Base-by-base conservation (phyloP, 2,329 filamentous ascomycete genomes). In the Cladorrhinum sp. region DNA sequence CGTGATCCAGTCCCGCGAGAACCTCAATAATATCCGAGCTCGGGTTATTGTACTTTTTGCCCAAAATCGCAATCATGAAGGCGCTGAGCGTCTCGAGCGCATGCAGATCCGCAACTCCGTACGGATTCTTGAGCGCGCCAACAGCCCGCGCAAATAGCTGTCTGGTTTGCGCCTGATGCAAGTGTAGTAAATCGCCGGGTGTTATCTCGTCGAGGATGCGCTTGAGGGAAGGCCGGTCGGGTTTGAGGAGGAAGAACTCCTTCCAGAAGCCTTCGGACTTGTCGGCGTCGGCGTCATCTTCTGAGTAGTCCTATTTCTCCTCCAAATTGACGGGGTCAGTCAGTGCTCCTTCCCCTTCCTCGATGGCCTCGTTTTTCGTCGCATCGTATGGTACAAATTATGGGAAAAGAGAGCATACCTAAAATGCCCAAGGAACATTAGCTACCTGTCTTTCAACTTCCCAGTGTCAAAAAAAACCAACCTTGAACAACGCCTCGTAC, bases 11-110 rank as follows among this genome's bases (percentile, higher is more conserved):
- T 5, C 95, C 95, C 3, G 93, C 91, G 54, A 99, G 82, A 33
- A 98, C 83, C 60, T 88, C 87, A 71, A 99, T 96, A 68, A 97
- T 90, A 75, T 98, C 95, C 55, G 95, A 95, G 74, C 92, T 97
- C 5, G 93, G 91, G 70, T 97, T 97, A 23, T 91, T 92, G 74
- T 96, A 99, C 73, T 89, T 92, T 77, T 98, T 99, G 61, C 85
- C 85, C 64, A 98, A 80, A 18, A 96, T 83, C 58, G 87, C 86
- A 55, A 88, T 87, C 72, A 99, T 83, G 75, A 98, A 97, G 53
- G 90, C 87, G 74, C 89, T 92, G 71, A 98, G 83, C 63, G 93
- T 98, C 91, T 97, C 92, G 62, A 97, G 84, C 58, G 93, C 92
- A 79, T 94, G 86, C 64, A 89, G 80, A 74, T 92, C 88, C 39